phyloP scores from a whole-genome alignment of 345 rosid species.

The Laguncularia racemosa region DNA sequence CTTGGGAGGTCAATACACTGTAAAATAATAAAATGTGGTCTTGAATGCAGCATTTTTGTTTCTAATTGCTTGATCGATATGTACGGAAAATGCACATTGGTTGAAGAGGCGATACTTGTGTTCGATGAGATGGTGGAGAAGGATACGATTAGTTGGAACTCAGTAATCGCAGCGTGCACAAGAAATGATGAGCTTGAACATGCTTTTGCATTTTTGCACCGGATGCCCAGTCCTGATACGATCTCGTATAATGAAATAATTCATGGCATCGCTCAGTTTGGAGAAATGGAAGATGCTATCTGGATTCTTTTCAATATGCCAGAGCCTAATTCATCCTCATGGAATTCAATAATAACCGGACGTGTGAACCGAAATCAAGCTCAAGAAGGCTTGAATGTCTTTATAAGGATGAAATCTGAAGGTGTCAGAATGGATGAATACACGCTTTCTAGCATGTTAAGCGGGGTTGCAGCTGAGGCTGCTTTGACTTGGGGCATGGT shows the following conservation, averaged over 20 bases:
- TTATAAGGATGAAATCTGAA: too few species aligned
- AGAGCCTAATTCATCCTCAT: too few species aligned
- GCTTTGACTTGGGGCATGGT: constrained; percentile 55
- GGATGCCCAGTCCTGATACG: constrained; percentile 60
- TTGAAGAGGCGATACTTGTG: too few species aligned
- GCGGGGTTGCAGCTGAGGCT: constrained; percentile 54
- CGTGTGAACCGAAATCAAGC: constrained; percentile 42
- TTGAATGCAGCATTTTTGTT: too few species aligned
- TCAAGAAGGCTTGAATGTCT: constrained; percentile 42
- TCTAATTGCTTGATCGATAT: too few species aligned
- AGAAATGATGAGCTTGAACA: constrained; percentile 47
- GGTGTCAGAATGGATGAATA: too few species aligned
- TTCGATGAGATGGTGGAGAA: too few species aligned
- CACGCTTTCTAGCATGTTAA: constrained; percentile 52
- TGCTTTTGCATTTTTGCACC: constrained; percentile 39
- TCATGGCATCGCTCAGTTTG: constrained; percentile 52
- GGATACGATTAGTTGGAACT: constrained; percentile 88
- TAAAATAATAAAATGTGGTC: constrained; percentile 46
- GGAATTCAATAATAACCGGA: constrained; percentile 64
- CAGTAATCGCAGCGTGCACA: constrained; percentile 60
- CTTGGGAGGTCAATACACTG: constrained; percentile 55
- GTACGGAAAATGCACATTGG: too few species aligned
- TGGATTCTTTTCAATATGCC: constrained; percentile 41
- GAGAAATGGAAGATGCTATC: constrained; percentile 44
- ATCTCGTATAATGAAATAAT: constrained; percentile 71